Evolutionary conservation across 805 yeast species (phyloP), one percentile per base, ranked within the genome.

Genomic region (Cyberlindnera samutprakarnensis): DNA sequence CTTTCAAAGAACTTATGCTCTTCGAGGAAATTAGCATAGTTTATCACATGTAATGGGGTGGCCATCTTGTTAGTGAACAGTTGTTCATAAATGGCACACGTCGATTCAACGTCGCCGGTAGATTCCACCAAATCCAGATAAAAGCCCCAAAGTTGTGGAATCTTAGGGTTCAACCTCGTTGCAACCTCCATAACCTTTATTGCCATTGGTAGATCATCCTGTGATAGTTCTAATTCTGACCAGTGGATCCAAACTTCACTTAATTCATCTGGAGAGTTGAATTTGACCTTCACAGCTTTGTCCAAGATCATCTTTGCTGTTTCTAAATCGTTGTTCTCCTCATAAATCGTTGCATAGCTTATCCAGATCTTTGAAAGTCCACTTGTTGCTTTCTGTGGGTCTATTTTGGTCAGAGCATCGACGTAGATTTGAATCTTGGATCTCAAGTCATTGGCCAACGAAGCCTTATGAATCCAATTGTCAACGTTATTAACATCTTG

Each of bases 161-260:
- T 74, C 43, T 74, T 76, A 1, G 73, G 67, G 3, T 64, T 57
- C 5, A 60, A 53, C 10, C 42, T 41, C 4, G 72, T 54, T 1
- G 75, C 74, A 9, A 44, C 51, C 25, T 59, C 56, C 38, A 71
- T 44, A 11, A 72, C 58, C 23, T 49, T 53, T 18, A 61, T 46
- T 4, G 71, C 72, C 14, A 53, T 54, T 1, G 65, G 70, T 14
- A 73, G 53, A 32, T 75, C 64, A 15, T 63, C 71, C 13, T 59
- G 55, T 16, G 68, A 58, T 19, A 82, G 46, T 37, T 78, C 80
- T 55, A 73, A 57, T 35, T 81, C 81, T 6, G 80, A 64, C 95
- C 96, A 88, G 13, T 66, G 68, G n/a, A 72, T 59, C 70, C 86
- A 83, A 6, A 88, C 53, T 3, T 68, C 68, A 2, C 78, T 82